Percentiles rank a stretch among this genome's conserved stretches.
These are phyloP conservation scores for Salvia sclarea DNA, from an alignment of 305 asterid genomes.

Conservation along the genomic window DNA sequence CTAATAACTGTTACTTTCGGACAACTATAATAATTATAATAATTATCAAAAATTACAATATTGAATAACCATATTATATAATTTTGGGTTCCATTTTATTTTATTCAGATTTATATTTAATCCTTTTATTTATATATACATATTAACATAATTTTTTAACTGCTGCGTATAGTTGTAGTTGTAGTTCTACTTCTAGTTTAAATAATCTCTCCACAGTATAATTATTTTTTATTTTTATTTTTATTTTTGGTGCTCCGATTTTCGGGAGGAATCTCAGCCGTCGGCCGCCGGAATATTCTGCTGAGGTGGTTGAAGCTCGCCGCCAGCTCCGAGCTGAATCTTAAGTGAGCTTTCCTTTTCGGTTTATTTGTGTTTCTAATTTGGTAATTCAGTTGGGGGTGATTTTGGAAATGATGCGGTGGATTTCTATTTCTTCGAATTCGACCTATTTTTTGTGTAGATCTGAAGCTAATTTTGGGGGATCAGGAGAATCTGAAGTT, in stretches of 20 bases:
- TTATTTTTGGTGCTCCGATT: constrained; percentile 38
- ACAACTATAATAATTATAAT: constrained; percentile 18
- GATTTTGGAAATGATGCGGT: constrained; percentile 16
- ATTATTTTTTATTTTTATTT: constrained; percentile 29
- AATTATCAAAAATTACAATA: neutral
- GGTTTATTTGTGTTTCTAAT: constrained; percentile 13
- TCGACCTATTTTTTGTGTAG: constrained; percentile 36
- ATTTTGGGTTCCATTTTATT: neutral
- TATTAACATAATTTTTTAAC: constrained; percentile 43
- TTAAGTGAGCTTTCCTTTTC: constrained; percentile 32
- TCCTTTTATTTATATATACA: constrained; percentile 31
- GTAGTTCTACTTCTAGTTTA: constrained; percentile 56
- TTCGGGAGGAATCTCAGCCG: constrained; percentile 47
- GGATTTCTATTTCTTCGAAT: constrained; percentile 28
- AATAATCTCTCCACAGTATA: constrained; percentile 54
- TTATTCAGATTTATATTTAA: constrained; percentile 9
- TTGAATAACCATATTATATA: neutral
- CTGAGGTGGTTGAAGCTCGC: constrained; percentile 27
- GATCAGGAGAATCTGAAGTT: constrained; percentile 40
- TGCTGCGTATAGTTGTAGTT: constrained; percentile 56
- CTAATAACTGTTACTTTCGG: constrained; percentile 36
- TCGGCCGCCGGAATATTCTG: constrained; percentile 41
- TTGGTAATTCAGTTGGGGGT: constrained; percentile 2
- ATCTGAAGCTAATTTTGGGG: constrained; percentile 46
- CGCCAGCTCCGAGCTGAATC: constrained; percentile 32